Percentiles rank a stretch among this genome's conserved stretches.
Evolutionary conservation across 495 filamentous ascomycete genomes (phyloP).

Genomic region (Cetradonia linearis): DNA sequence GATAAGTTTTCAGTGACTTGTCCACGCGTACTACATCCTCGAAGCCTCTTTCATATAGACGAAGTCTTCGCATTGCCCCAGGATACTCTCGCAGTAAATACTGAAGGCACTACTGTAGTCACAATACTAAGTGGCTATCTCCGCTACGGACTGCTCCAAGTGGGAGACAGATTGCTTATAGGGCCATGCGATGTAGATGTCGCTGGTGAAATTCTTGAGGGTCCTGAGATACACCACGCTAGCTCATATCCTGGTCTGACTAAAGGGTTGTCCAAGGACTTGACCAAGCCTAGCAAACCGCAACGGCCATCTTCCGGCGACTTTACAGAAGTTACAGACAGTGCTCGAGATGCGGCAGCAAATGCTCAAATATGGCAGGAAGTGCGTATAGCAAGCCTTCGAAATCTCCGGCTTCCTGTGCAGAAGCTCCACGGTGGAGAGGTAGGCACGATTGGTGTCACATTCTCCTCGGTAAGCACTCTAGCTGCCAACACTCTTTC

Average conservation of each 20-base stretch:
- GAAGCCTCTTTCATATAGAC: constrained; percentile 72
- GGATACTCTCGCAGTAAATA: constrained; percentile 37
- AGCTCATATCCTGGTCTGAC: constrained; percentile 22
- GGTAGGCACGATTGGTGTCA: constrained; percentile 81
- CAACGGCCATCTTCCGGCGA: constrained; percentile 14
- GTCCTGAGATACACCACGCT: constrained; percentile 13
- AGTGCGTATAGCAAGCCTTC: constrained; percentile 72
- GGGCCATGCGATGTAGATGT: constrained; percentile 58
- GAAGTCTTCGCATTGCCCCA: constrained; percentile 55
- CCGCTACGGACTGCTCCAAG: constrained; percentile 61
- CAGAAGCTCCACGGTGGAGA: constrained; percentile 66
- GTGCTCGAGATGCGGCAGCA: not conserved
- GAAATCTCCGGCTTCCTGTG: constrained; percentile 78
- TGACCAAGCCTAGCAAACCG: not conserved
- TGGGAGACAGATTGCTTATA: constrained; percentile 68
- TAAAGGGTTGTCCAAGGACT: constrained; percentile 7
- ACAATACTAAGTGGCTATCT: constrained; percentile 75
- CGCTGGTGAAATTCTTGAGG: constrained; percentile 20
- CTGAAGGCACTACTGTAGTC: constrained; percentile 36
- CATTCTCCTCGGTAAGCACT: constrained; percentile 32
- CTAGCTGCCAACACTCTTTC: constrained; percentile 13
- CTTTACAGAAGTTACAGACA: not conserved
- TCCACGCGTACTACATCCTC: not conserved
- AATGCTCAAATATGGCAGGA: constrained; percentile 45
- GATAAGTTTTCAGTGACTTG: not conserved